Conservation (phyloP, 495 filamentous ascomycete genomes). For the Talaromyces ruber region DNA sequence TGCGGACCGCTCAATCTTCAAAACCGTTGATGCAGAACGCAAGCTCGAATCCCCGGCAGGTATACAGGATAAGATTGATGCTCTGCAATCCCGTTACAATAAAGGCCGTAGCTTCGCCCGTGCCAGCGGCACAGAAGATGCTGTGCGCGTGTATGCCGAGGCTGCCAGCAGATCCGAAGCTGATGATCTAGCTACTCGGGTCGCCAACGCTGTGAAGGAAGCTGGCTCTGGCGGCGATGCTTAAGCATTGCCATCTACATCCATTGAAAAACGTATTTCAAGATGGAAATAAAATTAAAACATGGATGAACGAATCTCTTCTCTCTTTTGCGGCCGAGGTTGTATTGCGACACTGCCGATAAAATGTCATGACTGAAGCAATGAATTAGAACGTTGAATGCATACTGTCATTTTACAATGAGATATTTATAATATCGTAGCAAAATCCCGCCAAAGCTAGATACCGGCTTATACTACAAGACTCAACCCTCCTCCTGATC, state of each 20-base stretch:
- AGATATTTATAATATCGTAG: background rate
- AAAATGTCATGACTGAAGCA: background rate
- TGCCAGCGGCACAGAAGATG: slow-evolving; percentile 92
- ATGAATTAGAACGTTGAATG: background rate
- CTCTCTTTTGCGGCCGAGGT: background rate
- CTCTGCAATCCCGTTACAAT: slow-evolving; percentile 79
- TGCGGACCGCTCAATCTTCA: slow-evolving; percentile 75
- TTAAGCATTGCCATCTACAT: background rate
- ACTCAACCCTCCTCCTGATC: slow-evolving; percentile 58
- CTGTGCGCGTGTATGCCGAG: slow-evolving; percentile 94
- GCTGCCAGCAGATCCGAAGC: slow-evolving; percentile 77
- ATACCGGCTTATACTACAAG: background rate
- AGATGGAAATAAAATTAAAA: background rate
- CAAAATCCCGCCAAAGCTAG: background rate
- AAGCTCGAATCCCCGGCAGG: slow-evolving; percentile 70
- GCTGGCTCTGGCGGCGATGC: slow-evolving; percentile 11
- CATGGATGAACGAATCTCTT: background rate
- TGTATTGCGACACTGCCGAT: background rate
- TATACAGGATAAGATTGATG: slow-evolving; percentile 78
- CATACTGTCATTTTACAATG: background rate
- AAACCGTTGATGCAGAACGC: slow-evolving; percentile 84
- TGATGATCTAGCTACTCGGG: slow-evolving; percentile 76
- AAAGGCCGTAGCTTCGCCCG: slow-evolving; percentile 85
- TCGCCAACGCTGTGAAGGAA: slow-evolving; percentile 60
- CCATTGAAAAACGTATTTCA: background rate